Percentiles rank a stretch among this genome's conserved stretches.
Conservation (phyloP, 1,284 basidiomycete genomes). For the Trametes pubescens region DNA sequence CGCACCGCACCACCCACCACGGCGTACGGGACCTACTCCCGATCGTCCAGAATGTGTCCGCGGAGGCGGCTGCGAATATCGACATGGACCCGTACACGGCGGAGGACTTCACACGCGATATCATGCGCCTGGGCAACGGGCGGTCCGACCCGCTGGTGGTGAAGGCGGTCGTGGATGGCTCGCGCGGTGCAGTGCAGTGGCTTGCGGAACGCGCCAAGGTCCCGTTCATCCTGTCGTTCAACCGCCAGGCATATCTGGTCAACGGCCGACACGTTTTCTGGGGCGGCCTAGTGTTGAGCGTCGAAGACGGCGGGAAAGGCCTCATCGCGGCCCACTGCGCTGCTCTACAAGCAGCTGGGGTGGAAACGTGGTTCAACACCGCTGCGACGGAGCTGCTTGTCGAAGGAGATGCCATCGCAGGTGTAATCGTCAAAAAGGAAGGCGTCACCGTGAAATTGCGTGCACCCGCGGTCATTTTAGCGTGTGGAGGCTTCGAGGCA, state of each 20-base stretch:
- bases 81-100: conserved; percentile 66
- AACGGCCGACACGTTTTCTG: conserved; percentile 69
- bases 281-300: conserved; percentile 70
- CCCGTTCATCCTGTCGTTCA: conserved; percentile 67
- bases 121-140: conserved; percentile 63
- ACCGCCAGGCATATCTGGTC: conserved; percentile 72
- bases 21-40: conserved; percentile 66
- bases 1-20: conserved; percentile 65
- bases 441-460: conserved; percentile 48
- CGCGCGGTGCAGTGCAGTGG: conserved; percentile 64
- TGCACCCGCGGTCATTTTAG: conserved; percentile 60
- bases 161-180: conserved; percentile 59
- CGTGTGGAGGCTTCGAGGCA: conserved; percentile 72
- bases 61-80: conserved; percentile 53
- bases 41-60: conserved; percentile 57
- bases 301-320: conserved; percentile 71
- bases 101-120: conserved; percentile 61
- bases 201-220: conserved; percentile 57
- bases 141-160: conserved; percentile 59
- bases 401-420: conserved; percentile 49
- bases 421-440: conserved; percentile 52
- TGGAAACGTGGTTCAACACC: conserved; percentile 64
- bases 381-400: conserved; percentile 54
- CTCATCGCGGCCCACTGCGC: conserved; percentile 63
- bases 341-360: conserved; percentile 57